Conservation (phyloP, 371 early-diverging fungal species). For the Lichtheimia corymbifera region DNA sequence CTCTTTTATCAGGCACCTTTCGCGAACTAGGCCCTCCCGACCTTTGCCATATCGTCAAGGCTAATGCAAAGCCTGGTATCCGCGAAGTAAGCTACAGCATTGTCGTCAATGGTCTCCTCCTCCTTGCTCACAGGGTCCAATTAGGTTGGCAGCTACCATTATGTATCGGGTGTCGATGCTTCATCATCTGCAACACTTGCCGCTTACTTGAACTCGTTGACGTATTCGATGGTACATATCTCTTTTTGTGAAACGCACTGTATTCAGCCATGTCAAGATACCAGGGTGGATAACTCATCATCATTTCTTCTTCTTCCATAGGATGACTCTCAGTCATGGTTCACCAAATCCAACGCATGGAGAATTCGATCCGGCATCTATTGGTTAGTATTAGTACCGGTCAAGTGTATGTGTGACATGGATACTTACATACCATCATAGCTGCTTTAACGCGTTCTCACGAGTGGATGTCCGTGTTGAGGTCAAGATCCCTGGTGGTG, state of each 20-base stretch:
- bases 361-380: conserved; percentile 72
- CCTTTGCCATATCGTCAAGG: conserved; percentile 91
- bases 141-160: conserved; percentile 75
- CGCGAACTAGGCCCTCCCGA: conserved; percentile 97
- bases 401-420: background rate
- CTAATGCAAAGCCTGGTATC: conserved; percentile 75
- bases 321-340: conserved; percentile 75
- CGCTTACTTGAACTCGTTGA: conserved; percentile 92
- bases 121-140: too few species aligned
- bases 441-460: conserved; percentile 95
- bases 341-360: conserved; percentile 68
- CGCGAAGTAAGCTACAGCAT: conserved; percentile 63
- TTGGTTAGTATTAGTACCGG: conserved; percentile 42
- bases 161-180: conserved; percentile 90
- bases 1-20: conserved; percentile 65
- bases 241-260: too few species aligned
- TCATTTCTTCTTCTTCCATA: conserved; percentile 27
- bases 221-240: conserved; percentile 79
- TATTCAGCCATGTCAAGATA: too few species aligned
- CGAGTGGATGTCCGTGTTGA: conserved; percentile 96
- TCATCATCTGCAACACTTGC: conserved; percentile 94
- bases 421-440: conserved; percentile 21
- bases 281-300: background rate
- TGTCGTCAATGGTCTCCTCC: background rate
- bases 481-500: conserved; percentile 96